Evolutionary conservation across 805 yeast species (phyloP), one percentile per base, ranked within the genome.

Genomic region (Ogataea populi-albae): DNA sequence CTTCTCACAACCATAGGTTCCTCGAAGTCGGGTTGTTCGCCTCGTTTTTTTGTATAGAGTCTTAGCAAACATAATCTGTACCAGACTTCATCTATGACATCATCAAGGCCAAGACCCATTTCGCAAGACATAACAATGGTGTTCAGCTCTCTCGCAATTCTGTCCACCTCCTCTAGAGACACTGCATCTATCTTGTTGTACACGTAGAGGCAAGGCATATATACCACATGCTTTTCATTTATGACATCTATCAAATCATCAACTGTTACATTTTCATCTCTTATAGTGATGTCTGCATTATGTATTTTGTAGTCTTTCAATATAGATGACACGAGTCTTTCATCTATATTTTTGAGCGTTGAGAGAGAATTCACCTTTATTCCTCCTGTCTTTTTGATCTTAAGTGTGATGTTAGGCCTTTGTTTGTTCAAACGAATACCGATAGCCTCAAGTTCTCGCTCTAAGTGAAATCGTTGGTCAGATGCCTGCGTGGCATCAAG

Each of bases 161-260:
- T 67, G 60, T 93, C 96, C 33, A 87, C 86, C 58, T 91, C 98
- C 59, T 91, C 98, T 34, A 91, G 65, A 2, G 96, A 86, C 9
- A 91, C 97, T 0, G 96, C 91, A 59, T 91, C 98, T 30, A 91
- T 77, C 71, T 91, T 91, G 69, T 93, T 91, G 69, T 88, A 93
- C 17, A 86, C 96, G 54, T 93, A 91, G 18, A 91, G 71, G 61
- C 98, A 93, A 49, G 86, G 87, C 59, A 88, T 81, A 59, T 91
- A 91, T 8, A 87, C 81, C 42, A 94, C 78, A 59, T 87, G 95
- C 40, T 76, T 77, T 30, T 86, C 94, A 59, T 93, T 93, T 40
- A 91, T 81, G 8, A 85, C 80, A 61, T 91, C 98, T 47, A 91
- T 91, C 56, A 83, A 84, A 54, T 91, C 98, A 53, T 91, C 98